Percentiles rank a stretch among this genome's conserved stretches.
phyloP scores from a whole-genome alignment of 2,329 filamentous ascomycete genomes.

The Aspergillus texensis region DNA sequence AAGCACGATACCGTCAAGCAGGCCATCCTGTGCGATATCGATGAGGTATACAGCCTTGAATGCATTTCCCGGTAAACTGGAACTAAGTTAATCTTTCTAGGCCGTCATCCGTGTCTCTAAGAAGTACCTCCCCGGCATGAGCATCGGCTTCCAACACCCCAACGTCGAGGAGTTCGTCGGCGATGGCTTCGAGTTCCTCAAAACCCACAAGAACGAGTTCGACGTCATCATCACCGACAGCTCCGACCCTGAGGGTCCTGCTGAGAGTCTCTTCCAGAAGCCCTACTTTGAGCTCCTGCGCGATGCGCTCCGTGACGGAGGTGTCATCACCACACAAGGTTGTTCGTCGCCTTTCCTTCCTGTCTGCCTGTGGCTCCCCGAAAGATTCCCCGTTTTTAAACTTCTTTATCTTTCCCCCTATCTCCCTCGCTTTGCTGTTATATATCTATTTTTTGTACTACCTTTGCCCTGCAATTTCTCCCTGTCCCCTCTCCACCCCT shows the following conservation, averaged over 20 bases:
- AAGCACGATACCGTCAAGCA: conserved; percentile 98
- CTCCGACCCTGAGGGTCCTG: conserved; percentile 94
- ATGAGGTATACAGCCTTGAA: conserved; percentile 64
- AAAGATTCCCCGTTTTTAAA: conserved; percentile 51
- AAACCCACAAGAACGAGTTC: conserved; percentile 94
- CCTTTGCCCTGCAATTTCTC: conserved; percentile 4
- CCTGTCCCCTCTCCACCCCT: conserved; percentile 9
- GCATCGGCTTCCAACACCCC: conserved; percentile 88
- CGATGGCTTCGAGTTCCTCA: conserved; percentile 98
- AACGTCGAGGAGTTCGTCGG: conserved; percentile 91
- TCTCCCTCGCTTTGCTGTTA: neutral
- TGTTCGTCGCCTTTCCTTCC: conserved; percentile 80
- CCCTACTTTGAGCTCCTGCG: conserved; percentile 95
- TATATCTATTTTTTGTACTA: conserved; percentile 4
- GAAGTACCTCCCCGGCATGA: conserved; percentile 95
- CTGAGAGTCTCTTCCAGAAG: conserved; percentile 97
- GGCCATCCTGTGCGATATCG: conserved; percentile 96
- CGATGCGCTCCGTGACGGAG: conserved; percentile 87
- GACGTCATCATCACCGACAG: conserved; percentile 99
- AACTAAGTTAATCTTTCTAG: conserved; percentile 40
- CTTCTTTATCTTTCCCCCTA: conserved; percentile 14
- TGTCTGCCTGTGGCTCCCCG: conserved; percentile 39
- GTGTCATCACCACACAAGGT: conserved; percentile 99
- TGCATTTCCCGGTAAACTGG: neutral
- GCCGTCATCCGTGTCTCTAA: conserved; percentile 98